Evolutionary conservation across 2,329 filamentous ascomycete genomes (phyloP), one percentile per base, ranked within the genome.

Genomic region (Orbilia oligospora): DNA sequence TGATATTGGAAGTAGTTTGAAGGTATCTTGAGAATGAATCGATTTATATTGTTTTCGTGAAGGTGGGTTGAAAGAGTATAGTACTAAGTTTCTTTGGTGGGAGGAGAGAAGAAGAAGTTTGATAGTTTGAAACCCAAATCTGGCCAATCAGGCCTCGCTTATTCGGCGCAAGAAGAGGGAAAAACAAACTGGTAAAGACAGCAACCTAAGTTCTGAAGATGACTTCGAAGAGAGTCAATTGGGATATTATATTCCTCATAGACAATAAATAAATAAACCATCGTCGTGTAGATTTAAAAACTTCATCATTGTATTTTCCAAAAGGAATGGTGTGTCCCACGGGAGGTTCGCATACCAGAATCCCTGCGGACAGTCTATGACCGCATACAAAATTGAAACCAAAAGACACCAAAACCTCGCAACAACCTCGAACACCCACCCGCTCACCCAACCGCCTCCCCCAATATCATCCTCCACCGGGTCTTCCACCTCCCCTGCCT

Each of bases 81-180:
- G n/a, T n/a, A n/a, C n/a, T n/a, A n/a, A n/a, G n/a, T 49, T 9
- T 33, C 1, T 14, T 38, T 38, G 8, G 36, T n/a, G n/a, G n/a
- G n/a, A n/a, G n/a, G 36, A 10, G 36, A 4, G 12, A 10, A 41
- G 14, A n/a, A 41, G 38, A 14, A n/a, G 38, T 41, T 41, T 41
- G 36, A 38, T 38, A 38, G 16, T 38, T 66, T 36, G 5, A 63
- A 41, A n/a, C 3, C 18, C 44, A 20, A 41, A 18, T 46, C 58
- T 63, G 73, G 67, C 73, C 73, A 77, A 77, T 77, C 73, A 77
- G 73, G 53, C 22, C 20, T 66, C 66, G 73, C 73, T 77, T 77
- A 71, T 77, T 77, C 67, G 65, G 33, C 65, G 56, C 48, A 20
- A 1, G 10, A 49, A 14, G 38, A 12, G 20, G 36, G 38, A 22